These are phyloP conservation scores for Peniophora sp. DNA, from an alignment of 1,284 basidiomycete species.

Conservation along the genomic window DNA sequence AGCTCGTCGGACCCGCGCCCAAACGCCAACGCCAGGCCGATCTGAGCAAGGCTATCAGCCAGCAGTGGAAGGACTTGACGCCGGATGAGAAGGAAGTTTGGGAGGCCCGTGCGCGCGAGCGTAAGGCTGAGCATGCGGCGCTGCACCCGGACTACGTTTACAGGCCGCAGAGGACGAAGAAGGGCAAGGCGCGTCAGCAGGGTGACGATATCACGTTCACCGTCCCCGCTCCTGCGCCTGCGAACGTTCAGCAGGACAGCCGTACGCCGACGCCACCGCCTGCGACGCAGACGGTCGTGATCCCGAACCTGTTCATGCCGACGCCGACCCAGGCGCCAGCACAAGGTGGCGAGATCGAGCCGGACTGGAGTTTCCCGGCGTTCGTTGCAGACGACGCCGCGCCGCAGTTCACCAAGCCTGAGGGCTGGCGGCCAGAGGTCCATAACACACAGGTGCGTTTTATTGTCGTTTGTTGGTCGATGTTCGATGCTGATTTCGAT, in stretches of 20 bases:
- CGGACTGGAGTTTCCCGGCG: not conserved
- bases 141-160: constrained; percentile 72
- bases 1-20: constrained; percentile 24
- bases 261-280: not conserved
- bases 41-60: constrained; percentile 71
- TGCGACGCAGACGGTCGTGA: constrained; percentile 10
- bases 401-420: no score
- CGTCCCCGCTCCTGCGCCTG: constrained; percentile 32
- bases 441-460: no score
- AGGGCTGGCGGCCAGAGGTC: no score
- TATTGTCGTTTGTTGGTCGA: constrained; percentile 2
- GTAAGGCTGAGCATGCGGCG: constrained; percentile 51
- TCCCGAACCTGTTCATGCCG: constrained; percentile 27
- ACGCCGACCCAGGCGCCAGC: constrained; percentile 25
- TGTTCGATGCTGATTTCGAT: not conserved
- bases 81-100: constrained; percentile 55
- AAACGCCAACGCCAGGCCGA: constrained; percentile 51
- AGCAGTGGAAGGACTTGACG: constrained; percentile 62
- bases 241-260: not conserved
- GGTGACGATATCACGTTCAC: constrained; percentile 44
- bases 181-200: constrained; percentile 41
- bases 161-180: constrained; percentile 60
- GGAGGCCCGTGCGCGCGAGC: constrained; percentile 52
- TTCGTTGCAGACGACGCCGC: not conserved
- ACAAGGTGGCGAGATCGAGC: constrained; percentile 32